Evolutionary conservation across 2,329 filamentous ascomycete species (phyloP), one percentile per base, ranked within the genome.

Genomic region (Fusarium torulosum): DNA sequence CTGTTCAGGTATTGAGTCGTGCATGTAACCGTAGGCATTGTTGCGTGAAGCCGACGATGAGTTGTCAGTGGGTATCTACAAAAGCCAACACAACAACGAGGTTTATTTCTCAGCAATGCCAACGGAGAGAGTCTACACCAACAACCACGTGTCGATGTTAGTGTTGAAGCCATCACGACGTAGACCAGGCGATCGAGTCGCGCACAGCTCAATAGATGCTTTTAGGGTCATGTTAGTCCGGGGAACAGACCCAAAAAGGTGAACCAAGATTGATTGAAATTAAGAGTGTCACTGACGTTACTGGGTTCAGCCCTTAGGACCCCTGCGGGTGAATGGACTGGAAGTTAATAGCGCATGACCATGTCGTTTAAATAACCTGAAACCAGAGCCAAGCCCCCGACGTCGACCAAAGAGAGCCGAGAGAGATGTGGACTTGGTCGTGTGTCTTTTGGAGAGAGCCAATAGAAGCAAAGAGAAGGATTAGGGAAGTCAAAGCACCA

Each of bases 211-310:
- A 50, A n/a, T 42, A 55, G 35, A 25, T 45, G 52, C 45, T 29
- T 31, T 25, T 50, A 31, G 20, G 33, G 49, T 27, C 35, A 23
- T 11, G 29, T 41, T 37, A 40, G 55, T 65, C 59, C 49, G 49
- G 64, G 29, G 54, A 60, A 65, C 35, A 37, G 35, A 51, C 46
- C 40, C 41, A 23, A 42, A 31, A 37, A 35, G n/a, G 37, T 29
- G 27, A 29, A 17, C 27, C 41, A 47, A 38, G 33, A 33, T 31
- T 38, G 33, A 33, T 31, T 42, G 52, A 68, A 66, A 68, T 68
- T 69, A 61, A 61, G 60, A 69, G 66, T 66, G 65, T 66, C 66
- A 69, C 65, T 66, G 66, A 66, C 52, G 51, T 45, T 61, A 25
- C 40, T 58, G 29, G 49, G 64, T 35, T 21, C 40, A 60, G 53